Evolutionary conservation across 306 rosid genomes (phyloP), one percentile per base, ranked within the genome.

Genomic region (Dalbergia cultrata): DNA sequence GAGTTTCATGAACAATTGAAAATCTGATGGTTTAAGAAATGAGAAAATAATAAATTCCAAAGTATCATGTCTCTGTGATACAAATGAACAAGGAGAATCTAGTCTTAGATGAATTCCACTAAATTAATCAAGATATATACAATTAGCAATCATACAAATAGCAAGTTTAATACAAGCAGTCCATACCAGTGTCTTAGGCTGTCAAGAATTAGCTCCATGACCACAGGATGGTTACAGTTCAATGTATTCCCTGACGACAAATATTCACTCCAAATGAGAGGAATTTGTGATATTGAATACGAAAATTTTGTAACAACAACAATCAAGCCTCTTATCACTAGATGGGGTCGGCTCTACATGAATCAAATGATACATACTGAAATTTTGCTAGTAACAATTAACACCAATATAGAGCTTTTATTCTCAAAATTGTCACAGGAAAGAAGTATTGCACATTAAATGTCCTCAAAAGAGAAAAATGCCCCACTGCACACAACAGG

Each of bases 141-240:
- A 35, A 54, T 34, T 7, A 54, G 72, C 71, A 87, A 77, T 59
- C 57, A 82, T 44, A 75, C 67, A 1, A 84, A 31, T 31, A 37
- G n/a, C 33, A 26, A 26, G 52, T 43, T 60, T 33, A 13, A 22
- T 19, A 8, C 17, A 33, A 78, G 45, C 33, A 58, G 74, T 54
- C 52, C 82, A 61, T 89, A 95, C 99, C 99, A 95, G 89, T 93
- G 99, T 87, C 97, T 90, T 83, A 95, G 89, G 92, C 98, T 95
- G 82, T 93, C 99, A 37, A 95, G 89, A 81, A 95, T 79, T 69
- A 95, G 93, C 82, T 90, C 97, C 98, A 91, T 90, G 83, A 95
- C 97, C 77, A 95, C 91, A 12, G 99, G 97, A 84, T 91, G 98
- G 86, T 93, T 95, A 81, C 98, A 95, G 60, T 91, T 93, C 59